Base-by-base conservation (phyloP, 805 yeast genomes). In the Ogataea methanolica region DNA sequence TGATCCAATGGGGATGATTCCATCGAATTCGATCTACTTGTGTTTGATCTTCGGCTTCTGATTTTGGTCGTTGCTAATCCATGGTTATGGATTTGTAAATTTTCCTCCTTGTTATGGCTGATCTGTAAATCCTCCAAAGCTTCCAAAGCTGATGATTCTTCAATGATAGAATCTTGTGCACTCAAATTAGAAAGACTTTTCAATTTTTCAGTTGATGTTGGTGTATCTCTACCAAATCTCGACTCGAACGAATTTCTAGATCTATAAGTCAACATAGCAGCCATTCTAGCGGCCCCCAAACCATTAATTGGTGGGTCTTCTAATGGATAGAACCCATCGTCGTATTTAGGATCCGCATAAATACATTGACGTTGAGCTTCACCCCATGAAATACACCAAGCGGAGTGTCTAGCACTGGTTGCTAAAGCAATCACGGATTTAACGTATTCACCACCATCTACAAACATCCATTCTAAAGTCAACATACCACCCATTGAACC, bases 401-500 rank as follows among this genome's bases (percentile, higher is more conserved):
- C 99, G 2, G 96, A 85, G 39, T 91, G 96, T 60, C 95, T 75
- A 0, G 98, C 97, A 23, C 95, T 82, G 0, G 98, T 92, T 1
- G 99, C 99, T 45, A 92, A 69, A 0, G 97, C 92, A 14, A 92
- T 83, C 21, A 87, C 72, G 38, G 78, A 72, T 49, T 76, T 76
- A 33, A 94, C 96, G 61, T 79, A 94, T 1, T 72, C 63, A 4
- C 85, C 85, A 46, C 80, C 83, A 26, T 63, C 60, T 16, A 61
- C 67, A 62, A 78, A 88, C 3, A 90, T 80, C 78, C 88, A 94
- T 65, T 94, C 99, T 57, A 94, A 70, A 0, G 91, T 89, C 40
- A 90, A 70, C 98, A 94, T 94, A 17, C 99, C 99, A 38, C 99
- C 99, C 99, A 94, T 94, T 23, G 98, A 91, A 0, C 99, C 99